Evolutionary conservation across 2,329 filamentous ascomycete genomes (phyloP).

Genomic region (Exophiala mesophila): DNA sequence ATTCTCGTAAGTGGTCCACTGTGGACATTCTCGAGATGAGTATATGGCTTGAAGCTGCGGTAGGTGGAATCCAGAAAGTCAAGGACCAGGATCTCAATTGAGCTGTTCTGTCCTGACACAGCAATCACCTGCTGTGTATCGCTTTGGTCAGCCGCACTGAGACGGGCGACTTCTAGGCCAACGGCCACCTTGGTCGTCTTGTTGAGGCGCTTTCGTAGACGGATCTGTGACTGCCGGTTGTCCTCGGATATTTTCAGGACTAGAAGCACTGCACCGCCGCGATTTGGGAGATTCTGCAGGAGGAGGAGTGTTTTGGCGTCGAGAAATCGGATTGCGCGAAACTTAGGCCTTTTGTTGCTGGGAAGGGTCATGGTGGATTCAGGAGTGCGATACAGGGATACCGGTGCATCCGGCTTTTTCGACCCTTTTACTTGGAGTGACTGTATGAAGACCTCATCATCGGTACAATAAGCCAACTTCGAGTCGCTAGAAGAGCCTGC

Average conservation of each 20-base stretch:
- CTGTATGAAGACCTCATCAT: slow-evolving; percentile 67
- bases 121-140: slow-evolving; percentile 76
- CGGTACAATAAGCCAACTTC: slow-evolving; percentile 72
- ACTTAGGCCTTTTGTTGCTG: slow-evolving; percentile 43
- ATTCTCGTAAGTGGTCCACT: slow-evolving; percentile 56
- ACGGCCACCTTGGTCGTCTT: slow-evolving; percentile 67
- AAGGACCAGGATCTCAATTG: slow-evolving; percentile 71
- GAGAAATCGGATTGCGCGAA: slow-evolving; percentile 37
- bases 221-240: slow-evolving; percentile 30
- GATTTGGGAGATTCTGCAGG: slow-evolving; percentile 52
- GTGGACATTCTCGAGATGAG: slow-evolving; percentile 52
- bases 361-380: slow-evolving; percentile 20
- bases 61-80: slow-evolving; percentile 52
- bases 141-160: slow-evolving; percentile 55
- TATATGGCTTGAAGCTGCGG: slow-evolving; percentile 46
- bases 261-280: slow-evolving; percentile 34
- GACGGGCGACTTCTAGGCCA: slow-evolving; percentile 68
- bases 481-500: slow-evolving; percentile 7
- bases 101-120: slow-evolving; percentile 69
- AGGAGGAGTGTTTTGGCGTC: slow-evolving; percentile 49
- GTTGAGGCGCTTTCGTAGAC: slow-evolving; percentile 57
- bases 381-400: slow-evolving; percentile 16
- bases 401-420: slow-evolving; percentile 34
- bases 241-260: slow-evolving; percentile 21
- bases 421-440: slow-evolving; percentile 50